phyloP scores from a whole-genome alignment of 805 yeast genomes.

The Peterozyma xylosa region DNA sequence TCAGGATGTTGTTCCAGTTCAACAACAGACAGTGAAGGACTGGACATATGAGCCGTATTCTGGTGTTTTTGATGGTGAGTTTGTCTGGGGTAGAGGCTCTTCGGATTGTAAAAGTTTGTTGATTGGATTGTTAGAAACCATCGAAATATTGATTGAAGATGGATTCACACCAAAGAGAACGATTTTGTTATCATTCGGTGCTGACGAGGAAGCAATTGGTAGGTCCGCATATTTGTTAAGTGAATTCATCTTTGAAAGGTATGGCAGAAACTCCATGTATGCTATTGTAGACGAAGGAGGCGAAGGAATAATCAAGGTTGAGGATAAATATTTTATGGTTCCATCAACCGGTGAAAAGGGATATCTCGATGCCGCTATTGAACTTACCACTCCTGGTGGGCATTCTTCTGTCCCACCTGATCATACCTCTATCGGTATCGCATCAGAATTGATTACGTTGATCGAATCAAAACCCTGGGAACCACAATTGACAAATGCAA shows the following conservation, averaged over 20 bases:
- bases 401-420: conserved; percentile 78
- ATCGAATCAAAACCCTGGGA: conserved; percentile 51
- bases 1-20: conserved; percentile 77
- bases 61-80: conserved; percentile 56
- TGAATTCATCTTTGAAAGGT: conserved; percentile 35
- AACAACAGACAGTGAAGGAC: conserved; percentile 38
- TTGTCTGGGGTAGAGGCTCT: conserved; percentile 69
- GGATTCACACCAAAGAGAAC: conserved; percentile 58
- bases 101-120: conserved; percentile 65
- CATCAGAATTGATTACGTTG: conserved; percentile 43
- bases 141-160: conserved; percentile 43
- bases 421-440: conserved; percentile 69
- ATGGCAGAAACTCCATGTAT: conserved; percentile 51
- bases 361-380: conserved; percentile 31
- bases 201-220: conserved; percentile 72
- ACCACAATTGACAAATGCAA: conserved; percentile 37
- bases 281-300: conserved; percentile 68
- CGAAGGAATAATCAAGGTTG: conserved; percentile 25
- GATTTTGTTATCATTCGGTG: conserved; percentile 58
- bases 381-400: conserved; percentile 62
- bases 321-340: conserved; percentile 43
- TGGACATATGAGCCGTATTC: conserved; percentile 65
- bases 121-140: conserved; percentile 55
- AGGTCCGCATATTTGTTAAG: conserved; percentile 50
- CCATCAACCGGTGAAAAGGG: conserved; percentile 62